Conservation (phyloP, 331 rosid species). For the Rosa hybrid region DNA sequence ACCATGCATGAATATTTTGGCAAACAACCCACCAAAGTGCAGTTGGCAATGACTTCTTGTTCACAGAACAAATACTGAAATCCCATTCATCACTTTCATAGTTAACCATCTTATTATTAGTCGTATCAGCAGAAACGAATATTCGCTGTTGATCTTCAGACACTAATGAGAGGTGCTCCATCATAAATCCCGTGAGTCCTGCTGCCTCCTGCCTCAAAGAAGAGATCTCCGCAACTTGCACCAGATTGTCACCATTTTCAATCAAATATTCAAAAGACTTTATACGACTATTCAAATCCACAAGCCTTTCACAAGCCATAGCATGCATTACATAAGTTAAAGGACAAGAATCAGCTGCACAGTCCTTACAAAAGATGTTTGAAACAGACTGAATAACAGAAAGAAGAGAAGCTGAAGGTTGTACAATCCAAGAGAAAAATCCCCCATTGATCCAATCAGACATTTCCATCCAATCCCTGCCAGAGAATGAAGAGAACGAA, state of each 20-base stretch:
- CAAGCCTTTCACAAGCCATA: conserved; percentile 86
- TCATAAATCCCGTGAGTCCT: conserved; percentile 71
- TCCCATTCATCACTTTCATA: conserved; percentile 55
- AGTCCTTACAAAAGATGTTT: conserved; percentile 44
- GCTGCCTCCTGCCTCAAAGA: conserved; percentile 65
- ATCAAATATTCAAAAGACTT: conserved; percentile 56
- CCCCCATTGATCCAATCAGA: conserved; percentile 55
- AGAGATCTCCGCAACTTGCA: conserved; percentile 36
- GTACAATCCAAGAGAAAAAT: conserved; percentile 74
- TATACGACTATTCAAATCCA: conserved; percentile 75
- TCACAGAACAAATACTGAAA: conserved; percentile 45
- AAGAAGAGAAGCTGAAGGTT: conserved; percentile 75
- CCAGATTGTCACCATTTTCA: conserved; percentile 47
- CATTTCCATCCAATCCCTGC: conserved; percentile 67
- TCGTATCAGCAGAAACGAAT: conserved; percentile 32
- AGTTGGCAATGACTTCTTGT: conserved; percentile 60
- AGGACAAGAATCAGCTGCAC: conserved; percentile 45
- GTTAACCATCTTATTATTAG: conserved; percentile 34
- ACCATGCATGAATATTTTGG: conserved; percentile 82
- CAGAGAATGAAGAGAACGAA: conserved; percentile 59
- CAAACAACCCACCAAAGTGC: conserved; percentile 84
- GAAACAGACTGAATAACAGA: conserved; percentile 59
- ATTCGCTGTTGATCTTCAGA: conserved; percentile 40
- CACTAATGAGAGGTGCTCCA: conserved; percentile 56
- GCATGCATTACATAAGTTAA: conserved; percentile 64